Base-by-base conservation (phyloP, 2,329 filamentous ascomycete species). In the Aspergillus sojae region DNA sequence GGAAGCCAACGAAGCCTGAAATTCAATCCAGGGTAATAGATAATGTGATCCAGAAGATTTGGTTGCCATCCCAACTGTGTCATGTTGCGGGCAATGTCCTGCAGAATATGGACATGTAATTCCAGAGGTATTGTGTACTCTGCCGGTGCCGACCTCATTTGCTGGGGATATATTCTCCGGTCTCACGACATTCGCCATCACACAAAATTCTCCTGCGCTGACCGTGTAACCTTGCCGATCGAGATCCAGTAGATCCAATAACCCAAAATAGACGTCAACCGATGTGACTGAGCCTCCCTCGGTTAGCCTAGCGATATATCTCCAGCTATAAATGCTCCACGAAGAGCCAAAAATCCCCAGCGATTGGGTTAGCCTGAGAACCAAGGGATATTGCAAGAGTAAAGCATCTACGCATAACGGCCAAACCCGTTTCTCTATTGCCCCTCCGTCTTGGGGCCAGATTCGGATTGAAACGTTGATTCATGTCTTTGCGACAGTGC, bases 401-500 rank as follows among this genome's bases (percentile, higher is more conserved):
- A 32, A 19, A 32, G 16, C 48, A 16, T 34, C 21, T 12, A 52
- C 9, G 21, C 48, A 52, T 50, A 32, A 34, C 28, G n/a, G 16
- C 48, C 19, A 52, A 32, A 32, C 9, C 16, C 19, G 7, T 5
- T 32, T 19, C 48, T 41, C 21, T 54, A 66, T 58, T 65, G 62
- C 6, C 52, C n/a, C 19, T 58, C 60, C 30, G 58, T 61, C 32
- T 61, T 62, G 45, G 26, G 41, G 14, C 46, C 63, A 55, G 62
- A 63, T 39, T 66, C 68, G 45, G 70, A 68, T 21, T 67, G 68
- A 43, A 70, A 65, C 12, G 71, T 60, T 9, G 70, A 63, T 52
- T 72, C 72, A n/a, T 65, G 72, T 30, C 71, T 67, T 14, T 71
- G 70, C 3, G 65, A 62, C 43, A 67, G 61, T 19, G 70, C 67